A percentile compares a stretch with the other conserved stretches of the same genome.
These are phyloP conservation scores for Daldinia vernicosa DNA, from an alignment of 495 filamentous ascomycete genomes.

Conservation along the genomic window DNA sequence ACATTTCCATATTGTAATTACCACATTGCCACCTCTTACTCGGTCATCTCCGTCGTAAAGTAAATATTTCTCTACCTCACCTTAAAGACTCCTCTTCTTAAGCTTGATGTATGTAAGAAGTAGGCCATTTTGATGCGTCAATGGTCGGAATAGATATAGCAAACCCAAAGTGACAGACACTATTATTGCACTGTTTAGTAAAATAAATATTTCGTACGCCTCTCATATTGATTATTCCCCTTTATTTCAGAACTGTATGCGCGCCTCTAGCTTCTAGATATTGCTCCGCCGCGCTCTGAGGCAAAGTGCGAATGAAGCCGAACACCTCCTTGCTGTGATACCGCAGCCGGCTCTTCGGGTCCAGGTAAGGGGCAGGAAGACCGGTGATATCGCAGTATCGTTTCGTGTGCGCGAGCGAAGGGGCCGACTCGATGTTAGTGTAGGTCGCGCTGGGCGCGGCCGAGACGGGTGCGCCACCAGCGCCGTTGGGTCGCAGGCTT, in stretches of 20 bases:
- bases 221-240: neutral
- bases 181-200: neutral
- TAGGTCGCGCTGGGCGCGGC: constrained; percentile 84
- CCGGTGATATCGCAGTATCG: constrained; percentile 97
- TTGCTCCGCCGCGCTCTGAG: constrained; percentile 80
- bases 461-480: constrained; percentile 25
- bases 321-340: constrained; percentile 94
- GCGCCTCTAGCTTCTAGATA: constrained; percentile 90
- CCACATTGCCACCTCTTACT: neutral
- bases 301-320: constrained; percentile 75
- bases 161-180: neutral
- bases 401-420: constrained; percentile 77
- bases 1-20: constrained; percentile 51
- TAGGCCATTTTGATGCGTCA: neutral
- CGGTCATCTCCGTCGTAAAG: neutral
- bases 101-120: neutral
- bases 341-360: constrained; percentile 89
- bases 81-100: neutral
- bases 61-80: neutral
- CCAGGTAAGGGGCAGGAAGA: constrained; percentile 83
- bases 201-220: neutral
- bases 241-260: constrained; percentile 85
- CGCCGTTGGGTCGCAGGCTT: constrained; percentile 49
- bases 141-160: neutral
- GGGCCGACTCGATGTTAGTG: constrained; percentile 92